phyloP scores from a whole-genome alignment of 768 basidiomycete genomes.

The Botryobasidium botryosum region DNA sequence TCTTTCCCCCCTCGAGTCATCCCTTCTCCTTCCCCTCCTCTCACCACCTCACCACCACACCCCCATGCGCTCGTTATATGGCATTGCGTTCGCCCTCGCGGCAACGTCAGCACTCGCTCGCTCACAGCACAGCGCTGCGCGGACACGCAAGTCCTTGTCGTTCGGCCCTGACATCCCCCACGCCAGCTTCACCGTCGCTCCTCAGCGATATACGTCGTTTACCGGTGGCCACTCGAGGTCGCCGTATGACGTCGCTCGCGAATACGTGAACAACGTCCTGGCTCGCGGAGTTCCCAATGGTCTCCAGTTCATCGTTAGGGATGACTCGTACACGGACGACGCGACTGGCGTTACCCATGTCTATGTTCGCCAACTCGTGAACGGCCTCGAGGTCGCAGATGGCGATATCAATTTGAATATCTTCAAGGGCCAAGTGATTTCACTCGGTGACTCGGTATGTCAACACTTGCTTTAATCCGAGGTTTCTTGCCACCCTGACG shows the following conservation, averaged over 20 bases:
- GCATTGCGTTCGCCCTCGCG: too few species aligned
- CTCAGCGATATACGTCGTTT: conserved; percentile 24
- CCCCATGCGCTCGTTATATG: too few species aligned
- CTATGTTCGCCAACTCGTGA: conserved; percentile 70
- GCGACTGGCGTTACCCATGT: conserved; percentile 79
- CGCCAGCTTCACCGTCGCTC: conserved; percentile 26
- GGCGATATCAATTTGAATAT: conserved; percentile 91
- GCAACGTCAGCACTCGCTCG: too few species aligned
- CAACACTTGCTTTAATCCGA: not conserved
- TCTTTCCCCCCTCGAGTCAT: too few species aligned
- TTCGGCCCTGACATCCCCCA: conserved; percentile 74
- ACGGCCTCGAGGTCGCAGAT: conserved; percentile 76
- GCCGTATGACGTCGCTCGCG: conserved; percentile 34
- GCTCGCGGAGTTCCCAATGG: conserved; percentile 20
- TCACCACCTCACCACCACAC: too few species aligned
- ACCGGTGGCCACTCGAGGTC: conserved; percentile 17
- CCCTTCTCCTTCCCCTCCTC: too few species aligned
- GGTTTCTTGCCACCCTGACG: not conserved
- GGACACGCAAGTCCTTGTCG: conserved; percentile 82
- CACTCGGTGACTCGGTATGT: conserved; percentile 75
- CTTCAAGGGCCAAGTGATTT: conserved; percentile 64
- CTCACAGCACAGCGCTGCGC: too few species aligned
- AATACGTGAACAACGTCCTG: conserved; percentile 40
- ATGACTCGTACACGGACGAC: conserved; percentile 76
- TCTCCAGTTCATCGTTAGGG: conserved; percentile 31